These are phyloP conservation scores for Calonectria crousiana DNA, from an alignment of 2,329 filamentous ascomycete species.

Conservation along the genomic window DNA sequence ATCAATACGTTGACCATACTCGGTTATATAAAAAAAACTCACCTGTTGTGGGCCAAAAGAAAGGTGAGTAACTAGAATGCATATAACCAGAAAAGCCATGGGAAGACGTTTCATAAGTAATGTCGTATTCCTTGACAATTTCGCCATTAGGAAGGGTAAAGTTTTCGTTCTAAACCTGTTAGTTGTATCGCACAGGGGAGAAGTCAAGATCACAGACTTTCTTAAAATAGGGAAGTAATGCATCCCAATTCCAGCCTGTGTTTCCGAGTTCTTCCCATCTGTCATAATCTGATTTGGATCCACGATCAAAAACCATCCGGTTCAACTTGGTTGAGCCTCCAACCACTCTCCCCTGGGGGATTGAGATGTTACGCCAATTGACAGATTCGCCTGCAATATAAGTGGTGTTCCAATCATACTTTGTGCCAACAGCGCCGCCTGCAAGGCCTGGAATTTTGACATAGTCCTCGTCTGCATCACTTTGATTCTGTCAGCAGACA, in stretches of 20 bases:
- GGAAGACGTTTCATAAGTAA: conserved; percentile 28
- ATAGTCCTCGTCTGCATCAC: conserved; percentile 36
- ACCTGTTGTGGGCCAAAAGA: conserved; percentile 43
- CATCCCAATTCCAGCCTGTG: conserved; percentile 53
- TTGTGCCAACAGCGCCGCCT: conserved; percentile 38
- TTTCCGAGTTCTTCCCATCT: conserved; percentile 61
- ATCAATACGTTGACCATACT: accelerated
- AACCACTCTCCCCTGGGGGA: conserved; percentile 47
- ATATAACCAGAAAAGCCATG: conserved; percentile 34
- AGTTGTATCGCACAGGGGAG: neutral
- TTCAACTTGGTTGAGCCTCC: conserved; percentile 58
- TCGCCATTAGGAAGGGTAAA: conserved; percentile 25
- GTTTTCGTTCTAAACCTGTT: conserved; percentile 27
- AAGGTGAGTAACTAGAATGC: conserved; percentile 36
- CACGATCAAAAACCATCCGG: conserved; percentile 53
- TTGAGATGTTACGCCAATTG: conserved; percentile 30
- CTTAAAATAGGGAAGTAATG: conserved; percentile 58
- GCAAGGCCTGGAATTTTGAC: conserved; percentile 38
- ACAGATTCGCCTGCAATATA: conserved; percentile 27
- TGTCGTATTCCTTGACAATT: conserved; percentile 30
- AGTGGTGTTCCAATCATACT: conserved; percentile 41
- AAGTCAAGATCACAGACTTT: conserved; percentile 46
- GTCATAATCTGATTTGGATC: conserved; percentile 55
- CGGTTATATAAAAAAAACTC: neutral
- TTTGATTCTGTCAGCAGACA: neutral